Percentiles rank a stretch among this genome's conserved stretches.
Evolutionary conservation across 2,329 filamentous ascomycete genomes (phyloP).

Genomic region (Aspergillus vadensis): DNA sequence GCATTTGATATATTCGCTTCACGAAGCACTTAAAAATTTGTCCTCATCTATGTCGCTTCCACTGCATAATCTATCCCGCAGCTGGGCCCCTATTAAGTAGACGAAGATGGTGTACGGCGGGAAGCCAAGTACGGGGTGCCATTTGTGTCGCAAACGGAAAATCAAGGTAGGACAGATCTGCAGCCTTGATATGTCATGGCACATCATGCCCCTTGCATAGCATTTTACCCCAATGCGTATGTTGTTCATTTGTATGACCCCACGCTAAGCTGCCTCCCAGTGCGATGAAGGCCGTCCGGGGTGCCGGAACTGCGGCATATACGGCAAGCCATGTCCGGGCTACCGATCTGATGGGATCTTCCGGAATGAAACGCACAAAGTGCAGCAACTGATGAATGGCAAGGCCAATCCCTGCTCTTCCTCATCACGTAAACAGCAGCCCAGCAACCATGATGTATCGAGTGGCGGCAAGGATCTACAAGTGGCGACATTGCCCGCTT

Average conservation of each 20-base stretch:
- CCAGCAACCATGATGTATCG: background rate
- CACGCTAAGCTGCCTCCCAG: slow-evolving; percentile 23
- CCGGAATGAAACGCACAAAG: slow-evolving; percentile 36
- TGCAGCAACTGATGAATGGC: slow-evolving; percentile 29
- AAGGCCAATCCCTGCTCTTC: slow-evolving; percentile 15
- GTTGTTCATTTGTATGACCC: background rate
- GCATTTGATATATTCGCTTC: background rate
- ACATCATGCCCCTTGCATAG: background rate
- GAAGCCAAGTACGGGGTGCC: slow-evolving; percentile 43
- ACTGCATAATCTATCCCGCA: background rate
- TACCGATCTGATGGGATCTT: slow-evolving; percentile 40
- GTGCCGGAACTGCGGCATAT: slow-evolving; percentile 40
- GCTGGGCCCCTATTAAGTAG: background rate
- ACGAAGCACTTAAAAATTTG: background rate
- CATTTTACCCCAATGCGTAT: background rate
- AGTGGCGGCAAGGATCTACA: slow-evolving; percentile 1
- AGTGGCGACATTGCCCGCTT: slow-evolving; percentile 18
- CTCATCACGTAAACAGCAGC: background rate
- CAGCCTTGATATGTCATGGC: background rate
- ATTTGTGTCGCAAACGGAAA: slow-evolving; percentile 43
- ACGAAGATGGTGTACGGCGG: slow-evolving; percentile 44
- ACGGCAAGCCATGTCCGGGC: slow-evolving; percentile 41
- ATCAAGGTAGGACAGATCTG: slow-evolving; percentile 38
- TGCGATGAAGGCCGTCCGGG: slow-evolving; percentile 41
- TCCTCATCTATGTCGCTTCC: background rate